phyloP scores from a whole-genome alignment of 2,329 filamentous ascomycete species.

The Calonectria hongkongensis region DNA sequence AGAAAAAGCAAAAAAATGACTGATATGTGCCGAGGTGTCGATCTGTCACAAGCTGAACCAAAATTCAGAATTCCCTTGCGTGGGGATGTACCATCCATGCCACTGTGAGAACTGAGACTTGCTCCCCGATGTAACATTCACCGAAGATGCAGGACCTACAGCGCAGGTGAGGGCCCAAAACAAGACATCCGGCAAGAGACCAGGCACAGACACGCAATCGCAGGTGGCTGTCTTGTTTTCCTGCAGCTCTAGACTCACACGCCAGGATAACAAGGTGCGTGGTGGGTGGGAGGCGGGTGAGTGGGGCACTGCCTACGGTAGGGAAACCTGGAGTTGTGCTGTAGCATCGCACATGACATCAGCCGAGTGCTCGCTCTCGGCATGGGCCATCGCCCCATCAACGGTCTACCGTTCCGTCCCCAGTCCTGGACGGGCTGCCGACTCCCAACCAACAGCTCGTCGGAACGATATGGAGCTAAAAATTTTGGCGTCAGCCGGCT shows the following conservation, averaged over 20 bases:
- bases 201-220: slow-evolving; percentile 20
- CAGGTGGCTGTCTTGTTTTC: slow-evolving; percentile 26
- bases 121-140: slow-evolving; percentile 14
- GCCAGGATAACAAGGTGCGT: background rate
- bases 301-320: slow-evolving; percentile 9
- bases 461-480: slow-evolving; percentile 13
- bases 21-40: slow-evolving; percentile 5
- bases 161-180: background rate
- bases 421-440: slow-evolving; percentile 10
- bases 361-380: slow-evolving; percentile 7
- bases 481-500: slow-evolving; percentile 14
- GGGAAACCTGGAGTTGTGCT: slow-evolving; percentile 25
- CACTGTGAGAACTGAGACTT: slow-evolving; percentile 5
- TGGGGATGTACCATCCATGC: background rate
- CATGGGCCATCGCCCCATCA: slow-evolving; percentile 23
- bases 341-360: slow-evolving; percentile 32
- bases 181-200: slow-evolving; percentile 9
- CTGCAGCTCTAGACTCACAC: slow-evolving; percentile 10
- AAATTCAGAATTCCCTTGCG: background rate
- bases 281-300: slow-evolving; percentile 14
- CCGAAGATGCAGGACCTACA: background rate
- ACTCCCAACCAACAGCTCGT: slow-evolving; percentile 8
- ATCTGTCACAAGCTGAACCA: background rate
- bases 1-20: background rate
- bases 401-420: slow-evolving; percentile 16